A percentile compares a stretch with the other conserved stretches of the same genome.
Conservation (phyloP, 305 asterid species). For the Fraxinus sp. region DNA sequence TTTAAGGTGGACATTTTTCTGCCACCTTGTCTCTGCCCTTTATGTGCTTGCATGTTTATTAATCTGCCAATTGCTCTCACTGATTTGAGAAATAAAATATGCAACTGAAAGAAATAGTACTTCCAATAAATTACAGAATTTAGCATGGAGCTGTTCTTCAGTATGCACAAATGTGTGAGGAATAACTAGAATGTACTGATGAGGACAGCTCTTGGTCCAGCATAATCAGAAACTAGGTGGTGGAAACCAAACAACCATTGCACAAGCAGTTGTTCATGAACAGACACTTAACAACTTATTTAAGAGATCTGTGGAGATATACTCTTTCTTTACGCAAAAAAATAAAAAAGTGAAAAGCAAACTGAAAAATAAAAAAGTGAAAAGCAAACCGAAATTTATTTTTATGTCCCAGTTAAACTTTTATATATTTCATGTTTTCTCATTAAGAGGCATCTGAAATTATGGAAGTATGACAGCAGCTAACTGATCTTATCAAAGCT, state of each 20-base stretch:
- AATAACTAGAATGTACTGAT: neutral
- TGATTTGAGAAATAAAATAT: conserved; percentile 5
- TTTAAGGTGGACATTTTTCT: conserved; percentile 61
- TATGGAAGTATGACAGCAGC: no score
- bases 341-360: neutral
- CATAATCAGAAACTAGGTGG: neutral
- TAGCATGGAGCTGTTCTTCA: neutral
- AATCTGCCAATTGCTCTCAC: conserved; percentile 6
- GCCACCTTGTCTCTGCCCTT: conserved; percentile 19
- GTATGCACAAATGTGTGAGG: neutral
- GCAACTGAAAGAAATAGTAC: neutral
- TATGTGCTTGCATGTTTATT: conserved; percentile 25
- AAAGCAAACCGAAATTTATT: no score
- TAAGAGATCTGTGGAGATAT: neutral
- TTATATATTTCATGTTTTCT: no score
- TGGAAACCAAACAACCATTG: neutral
- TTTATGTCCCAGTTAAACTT: no score
- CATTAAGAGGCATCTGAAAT: no score
- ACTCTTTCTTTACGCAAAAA: neutral
- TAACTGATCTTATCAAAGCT: no score
- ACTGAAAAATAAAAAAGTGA: neutral
- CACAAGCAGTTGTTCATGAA: neutral
- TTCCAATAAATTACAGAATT: conserved; percentile 13
- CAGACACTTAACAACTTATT: neutral
- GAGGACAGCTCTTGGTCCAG: neutral